A percentile compares a stretch with the other conserved stretches of the same genome.
Evolutionary conservation across 192 early-diverging fungal genomes (phyloP).

Genomic region (Coemansia sp.): DNA sequence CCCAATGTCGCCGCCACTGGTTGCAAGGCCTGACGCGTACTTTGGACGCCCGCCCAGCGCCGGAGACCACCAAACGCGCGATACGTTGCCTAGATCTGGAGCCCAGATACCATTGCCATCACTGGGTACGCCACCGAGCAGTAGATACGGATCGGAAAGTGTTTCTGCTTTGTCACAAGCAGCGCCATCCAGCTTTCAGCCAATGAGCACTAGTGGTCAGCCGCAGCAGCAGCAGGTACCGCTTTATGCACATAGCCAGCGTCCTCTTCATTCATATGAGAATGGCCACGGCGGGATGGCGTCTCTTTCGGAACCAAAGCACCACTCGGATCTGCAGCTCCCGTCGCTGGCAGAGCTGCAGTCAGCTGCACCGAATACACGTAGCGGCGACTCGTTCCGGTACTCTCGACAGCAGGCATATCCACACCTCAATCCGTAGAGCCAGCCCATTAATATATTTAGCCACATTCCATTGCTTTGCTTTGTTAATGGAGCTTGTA

Average conservation of each 20-base stretch:
- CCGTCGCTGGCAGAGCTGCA: constrained; percentile 49
- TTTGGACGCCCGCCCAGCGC: constrained; percentile 15
- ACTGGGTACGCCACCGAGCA: constrained; percentile 16
- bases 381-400: constrained; percentile 25
- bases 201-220: constrained; percentile 3
- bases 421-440: constrained; percentile 21
- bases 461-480: no score
- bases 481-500: background rate
- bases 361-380: constrained; percentile 26
- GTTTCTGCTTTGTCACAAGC: constrained; percentile 16
- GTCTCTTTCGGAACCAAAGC: constrained; percentile 2
- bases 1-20: constrained; percentile 44
- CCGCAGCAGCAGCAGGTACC: constrained; percentile 6
- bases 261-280: background rate
- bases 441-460: background rate
- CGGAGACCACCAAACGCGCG: constrained; percentile 2
- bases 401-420: constrained; percentile 23
- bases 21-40: constrained; percentile 25
- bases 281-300: background rate
- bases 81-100: background rate
- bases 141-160: constrained; percentile 10
- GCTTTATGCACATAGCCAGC: background rate
- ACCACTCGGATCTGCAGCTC: constrained; percentile 31
- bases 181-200: constrained; percentile 14
- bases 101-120: constrained; percentile 28